A percentile compares a stretch with the other conserved stretches of the same genome.
Evolutionary conservation across 495 filamentous ascomycete species (phyloP).

Genomic region (Podospora conica): DNA sequence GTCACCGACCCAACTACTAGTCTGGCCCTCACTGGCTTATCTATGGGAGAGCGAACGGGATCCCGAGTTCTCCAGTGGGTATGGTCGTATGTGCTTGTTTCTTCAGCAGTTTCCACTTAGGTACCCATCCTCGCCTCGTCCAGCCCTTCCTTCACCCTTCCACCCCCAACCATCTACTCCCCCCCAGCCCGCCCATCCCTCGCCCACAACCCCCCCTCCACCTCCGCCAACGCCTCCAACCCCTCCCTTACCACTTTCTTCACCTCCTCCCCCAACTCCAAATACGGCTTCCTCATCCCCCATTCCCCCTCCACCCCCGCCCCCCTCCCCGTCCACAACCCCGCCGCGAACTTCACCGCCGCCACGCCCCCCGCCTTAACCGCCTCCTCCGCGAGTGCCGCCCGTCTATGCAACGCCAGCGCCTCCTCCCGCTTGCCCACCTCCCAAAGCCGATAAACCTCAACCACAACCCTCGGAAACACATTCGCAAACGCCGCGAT

Average conservation of each 20-base stretch:
- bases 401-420: slow-evolving; percentile 48
- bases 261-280: slow-evolving; percentile 40
- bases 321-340: slow-evolving; percentile 46
- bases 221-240: slow-evolving; percentile 45
- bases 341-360: slow-evolving; percentile 58
- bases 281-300: slow-evolving; percentile 54
- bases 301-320: slow-evolving; percentile 53
- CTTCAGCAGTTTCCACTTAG: background rate
- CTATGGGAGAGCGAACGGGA: slow-evolving; percentile 49
- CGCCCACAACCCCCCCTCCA: slow-evolving; percentile 31
- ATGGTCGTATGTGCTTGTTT: slow-evolving; percentile 38
- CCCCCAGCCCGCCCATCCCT: background rate
- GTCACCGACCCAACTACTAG: slow-evolving; percentile 47
- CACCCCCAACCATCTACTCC: too few relatives aligned
- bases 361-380: slow-evolving; percentile 55
- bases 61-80: slow-evolving; percentile 39
- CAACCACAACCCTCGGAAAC: slow-evolving; percentile 50
- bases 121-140: background rate
- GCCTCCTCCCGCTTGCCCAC: slow-evolving; percentile 48
- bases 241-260: slow-evolving; percentile 43
- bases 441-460: slow-evolving; percentile 42
- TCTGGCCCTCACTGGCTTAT: slow-evolving; percentile 30
- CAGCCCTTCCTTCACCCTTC: too few relatives aligned
- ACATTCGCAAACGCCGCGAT: slow-evolving; percentile 64
- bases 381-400: slow-evolving; percentile 46